phyloP scores from a whole-genome alignment of 306 rosid species.

The Sicyos baderoa region DNA sequence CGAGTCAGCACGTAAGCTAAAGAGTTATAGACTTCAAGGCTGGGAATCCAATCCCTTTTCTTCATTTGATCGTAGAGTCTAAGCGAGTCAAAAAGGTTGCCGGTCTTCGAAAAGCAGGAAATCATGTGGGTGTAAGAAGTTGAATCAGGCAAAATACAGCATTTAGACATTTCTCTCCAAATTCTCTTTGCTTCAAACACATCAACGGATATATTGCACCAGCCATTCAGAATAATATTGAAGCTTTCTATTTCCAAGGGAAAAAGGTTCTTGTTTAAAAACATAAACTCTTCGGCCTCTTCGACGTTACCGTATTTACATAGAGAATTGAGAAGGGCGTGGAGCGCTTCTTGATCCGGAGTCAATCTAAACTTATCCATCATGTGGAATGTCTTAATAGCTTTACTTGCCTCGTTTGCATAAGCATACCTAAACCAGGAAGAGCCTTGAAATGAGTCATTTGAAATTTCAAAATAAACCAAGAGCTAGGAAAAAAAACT shows the following conservation, averaged over 20 bases:
- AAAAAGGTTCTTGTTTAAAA: constrained; percentile 62
- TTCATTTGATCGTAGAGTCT: constrained; percentile 83
- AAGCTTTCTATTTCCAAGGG: constrained; percentile 55
- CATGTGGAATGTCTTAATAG: constrained; percentile 57
- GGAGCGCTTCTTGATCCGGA: constrained; percentile 63
- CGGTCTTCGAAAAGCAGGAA: constrained; percentile 70
- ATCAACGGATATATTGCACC: constrained; percentile 66
- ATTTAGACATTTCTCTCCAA: constrained; percentile 81
- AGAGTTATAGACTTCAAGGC: constrained; percentile 58
- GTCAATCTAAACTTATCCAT: constrained; percentile 70
- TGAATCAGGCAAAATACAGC: constrained; percentile 60
- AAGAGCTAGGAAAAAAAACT: not conserved
- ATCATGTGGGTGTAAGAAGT: constrained; percentile 76
- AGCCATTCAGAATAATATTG: constrained; percentile 73
- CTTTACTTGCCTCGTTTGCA: constrained; percentile 44
- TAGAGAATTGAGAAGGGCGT: constrained; percentile 48
- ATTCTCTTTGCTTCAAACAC: constrained; percentile 69
- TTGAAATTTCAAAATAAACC: not conserved
- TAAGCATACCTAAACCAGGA: constrained; percentile 50
- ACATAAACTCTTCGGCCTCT: constrained; percentile 92
- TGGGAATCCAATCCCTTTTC: constrained; percentile 56
- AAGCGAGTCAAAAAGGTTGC: constrained; percentile 81
- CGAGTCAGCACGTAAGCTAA: constrained; percentile 48
- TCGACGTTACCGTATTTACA: constrained; percentile 63
- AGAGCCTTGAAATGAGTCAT: not conserved